phyloP scores from a whole-genome alignment of 2,329 filamentous ascomycete genomes.

The Penicillium sp. region DNA sequence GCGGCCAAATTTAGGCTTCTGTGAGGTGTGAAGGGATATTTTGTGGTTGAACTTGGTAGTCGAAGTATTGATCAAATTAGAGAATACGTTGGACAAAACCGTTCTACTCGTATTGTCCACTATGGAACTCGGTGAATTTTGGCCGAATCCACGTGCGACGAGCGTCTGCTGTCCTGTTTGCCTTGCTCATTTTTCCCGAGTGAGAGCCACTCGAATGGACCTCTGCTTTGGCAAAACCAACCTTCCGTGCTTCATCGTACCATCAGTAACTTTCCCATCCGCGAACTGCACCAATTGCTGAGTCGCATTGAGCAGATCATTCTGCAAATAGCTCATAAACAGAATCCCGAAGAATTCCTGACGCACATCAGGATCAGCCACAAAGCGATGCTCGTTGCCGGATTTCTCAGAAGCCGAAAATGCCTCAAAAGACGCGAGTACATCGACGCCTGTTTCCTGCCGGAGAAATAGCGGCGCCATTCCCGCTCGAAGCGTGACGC shows the following conservation, averaged over 20 bases:
- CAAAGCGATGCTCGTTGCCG: conserved; percentile 31
- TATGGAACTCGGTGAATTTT: conserved; percentile 55
- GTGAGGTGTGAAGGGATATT: conserved; percentile 16
- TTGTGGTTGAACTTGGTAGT: too few relatives aligned
- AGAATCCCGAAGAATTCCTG: conserved; percentile 62
- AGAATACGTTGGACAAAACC: too few relatives aligned
- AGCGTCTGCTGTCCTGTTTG: conserved; percentile 11
- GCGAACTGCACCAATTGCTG: conserved; percentile 64
- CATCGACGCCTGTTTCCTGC: conserved; percentile 48
- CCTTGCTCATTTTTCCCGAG: conserved; percentile 12
- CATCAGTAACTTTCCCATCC: conserved; percentile 61
- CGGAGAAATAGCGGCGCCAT: conserved; percentile 53
- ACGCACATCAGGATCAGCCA: conserved; percentile 28
- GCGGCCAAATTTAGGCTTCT: conserved; percentile 38
- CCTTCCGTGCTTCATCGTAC: conserved; percentile 60
- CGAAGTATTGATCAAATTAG: too few relatives aligned
- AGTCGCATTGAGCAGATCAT: conserved; percentile 57
- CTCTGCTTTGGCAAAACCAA: conserved; percentile 62
- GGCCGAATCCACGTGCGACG: conserved; percentile 28
- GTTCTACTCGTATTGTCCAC: conserved; percentile 28
- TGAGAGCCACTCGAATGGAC: conserved; percentile 59
- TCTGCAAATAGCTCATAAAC: conserved; percentile 66
- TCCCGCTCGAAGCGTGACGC: conserved; percentile 52
- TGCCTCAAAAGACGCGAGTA: conserved; percentile 42
- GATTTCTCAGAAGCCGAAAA: conserved; percentile 29